Evolutionary conservation across 2,329 filamentous ascomycete species (phyloP).

Genomic region (Clonostachys rosea): DNA sequence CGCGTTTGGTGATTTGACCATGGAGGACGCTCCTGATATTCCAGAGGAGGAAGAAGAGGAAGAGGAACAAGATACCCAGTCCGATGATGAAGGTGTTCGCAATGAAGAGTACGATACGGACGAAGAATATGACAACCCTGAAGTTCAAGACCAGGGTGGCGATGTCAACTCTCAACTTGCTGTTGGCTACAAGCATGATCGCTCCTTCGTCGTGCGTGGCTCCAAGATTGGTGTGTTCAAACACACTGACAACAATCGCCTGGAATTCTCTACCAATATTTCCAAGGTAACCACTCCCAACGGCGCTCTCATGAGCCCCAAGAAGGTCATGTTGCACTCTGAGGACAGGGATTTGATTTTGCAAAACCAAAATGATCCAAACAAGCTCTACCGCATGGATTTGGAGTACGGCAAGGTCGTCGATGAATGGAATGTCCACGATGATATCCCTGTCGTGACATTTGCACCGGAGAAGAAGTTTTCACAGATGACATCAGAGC

Average conservation of each 20-base stretch:
- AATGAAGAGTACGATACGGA: constrained; percentile 67
- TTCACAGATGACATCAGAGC: constrained; percentile 91
- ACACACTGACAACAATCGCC: constrained; percentile 84
- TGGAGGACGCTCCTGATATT: constrained; percentile 66
- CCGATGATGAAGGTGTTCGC: constrained; percentile 59
- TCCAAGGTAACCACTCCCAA: constrained; percentile 88
- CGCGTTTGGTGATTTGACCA: constrained; percentile 88
- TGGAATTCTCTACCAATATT: constrained; percentile 96
- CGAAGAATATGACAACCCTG: constrained; percentile 68
- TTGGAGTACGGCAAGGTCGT: constrained; percentile 96
- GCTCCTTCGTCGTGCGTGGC: constrained; percentile 93
- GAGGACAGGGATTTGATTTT: constrained; percentile 88
- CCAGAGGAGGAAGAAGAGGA: constrained; percentile 43
- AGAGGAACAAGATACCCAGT: constrained; percentile 53
- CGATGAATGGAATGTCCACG: constrained; percentile 97
- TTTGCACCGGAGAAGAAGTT: constrained; percentile 98
- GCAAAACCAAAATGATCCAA: constrained; percentile 77
- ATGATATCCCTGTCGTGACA: constrained; percentile 87
- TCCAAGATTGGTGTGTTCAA: constrained; percentile 99
- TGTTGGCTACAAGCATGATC: constrained; percentile 94
- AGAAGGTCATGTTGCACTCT: constrained; percentile 94
- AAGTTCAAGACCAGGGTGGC: constrained; percentile 60
- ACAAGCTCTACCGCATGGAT: constrained; percentile 95
- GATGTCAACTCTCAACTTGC: constrained; percentile 92
- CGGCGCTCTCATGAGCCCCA: constrained; percentile 85